Base-by-base conservation (phyloP, 805 yeast species). In the Lipomyces oligophaga region DNA sequence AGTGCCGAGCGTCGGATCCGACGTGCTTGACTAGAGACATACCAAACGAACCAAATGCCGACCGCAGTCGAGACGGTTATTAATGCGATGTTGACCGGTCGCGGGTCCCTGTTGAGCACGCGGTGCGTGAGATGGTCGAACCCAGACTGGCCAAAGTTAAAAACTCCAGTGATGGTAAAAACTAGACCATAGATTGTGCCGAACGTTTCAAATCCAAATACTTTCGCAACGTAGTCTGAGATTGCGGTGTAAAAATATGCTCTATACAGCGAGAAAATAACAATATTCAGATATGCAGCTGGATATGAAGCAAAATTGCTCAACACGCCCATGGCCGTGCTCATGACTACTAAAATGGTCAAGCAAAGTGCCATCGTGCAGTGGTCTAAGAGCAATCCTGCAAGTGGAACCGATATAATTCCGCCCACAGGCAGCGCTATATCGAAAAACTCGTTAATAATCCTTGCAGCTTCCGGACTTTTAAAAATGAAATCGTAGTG, bases 211-310 rank as follows among this genome's bases (percentile, higher is more conserved):
- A 84, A 88, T 0, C 97, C 97, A 68, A 90, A 89, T 26, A 89
- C 90, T 63, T 89, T 89, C 24, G 95, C 94, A 60, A 88, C 78
- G 64, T 81, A 87, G 65, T 90, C 97, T 1, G 95, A 84, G 5
- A 88, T 86, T 1, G 94, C 85, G 1, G 97, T 89, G 66, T 89
- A 90, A 62, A 85, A 88, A 61, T 89, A 85, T 8, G 97, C 96
- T 64, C 97, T 75, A 66, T 85, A 88, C 1, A 85, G 71, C 8
- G 87, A 97, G 55, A 89, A 69, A 25, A 84, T 54, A 1, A 79
- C 57, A 34, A 89, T 83, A 2, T 95, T 95, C 1, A 76, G 35
- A 37, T 83, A 73, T 34, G 89, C 88, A 1, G 77, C 72, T 30
- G 65, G 52, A 19, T 64, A 60, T 38, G 58, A 55, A 3, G 82